Base-by-base conservation (phyloP, 1,284 basidiomycete species). In the Neonothopanus nambi region DNA sequence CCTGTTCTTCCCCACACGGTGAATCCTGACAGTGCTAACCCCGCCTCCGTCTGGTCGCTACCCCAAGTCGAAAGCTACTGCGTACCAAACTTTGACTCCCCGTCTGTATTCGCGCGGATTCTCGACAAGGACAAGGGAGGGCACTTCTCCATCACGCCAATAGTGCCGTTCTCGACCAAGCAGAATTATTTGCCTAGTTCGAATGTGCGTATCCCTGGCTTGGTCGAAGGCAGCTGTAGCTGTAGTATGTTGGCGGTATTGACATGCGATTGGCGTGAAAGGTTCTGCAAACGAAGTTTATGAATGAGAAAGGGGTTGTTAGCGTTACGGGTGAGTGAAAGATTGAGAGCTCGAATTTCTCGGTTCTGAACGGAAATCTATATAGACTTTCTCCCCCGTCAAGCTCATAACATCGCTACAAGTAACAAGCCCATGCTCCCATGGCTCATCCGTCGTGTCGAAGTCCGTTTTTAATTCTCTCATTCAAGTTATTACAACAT, bases 11-110 rank as follows among this genome's bases (percentile, higher is more conserved):
- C 13, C 20, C 12, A 37, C 2, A 17, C 21, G 12, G 20, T 6
- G 4, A 20, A 33, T 9, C 48, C 36, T 33, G 2, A 21, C 13
- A 11, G 38, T 26, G 33, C 37, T 28, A 6, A 48, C 18, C 11
- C 23, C 5, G 9, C 26, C 46, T 39, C 26, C 26, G 5, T 11
- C 5, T 28, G 5, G 26, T 11, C 11, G 12, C 23, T 1, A 6
- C 11, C 21, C 24, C n/a, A 58, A 89, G 87, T 93, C 60, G 89
- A 95, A 65, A 91, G 89, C 60, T 93, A 95, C 68, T 96, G 93
- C 63, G 79, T 95, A 11, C 94, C 94, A 1, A 81, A 95, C 75
- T 97, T 97, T 66, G 94, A 97, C 70, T 95, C 91, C 3, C 93
- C 93, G 7, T 89, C 87, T 12, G 78, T 97, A 35, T 97, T 96